phyloP scores from a whole-genome alignment of 2,329 filamentous ascomycete species.

The Monilinia polystroma region DNA sequence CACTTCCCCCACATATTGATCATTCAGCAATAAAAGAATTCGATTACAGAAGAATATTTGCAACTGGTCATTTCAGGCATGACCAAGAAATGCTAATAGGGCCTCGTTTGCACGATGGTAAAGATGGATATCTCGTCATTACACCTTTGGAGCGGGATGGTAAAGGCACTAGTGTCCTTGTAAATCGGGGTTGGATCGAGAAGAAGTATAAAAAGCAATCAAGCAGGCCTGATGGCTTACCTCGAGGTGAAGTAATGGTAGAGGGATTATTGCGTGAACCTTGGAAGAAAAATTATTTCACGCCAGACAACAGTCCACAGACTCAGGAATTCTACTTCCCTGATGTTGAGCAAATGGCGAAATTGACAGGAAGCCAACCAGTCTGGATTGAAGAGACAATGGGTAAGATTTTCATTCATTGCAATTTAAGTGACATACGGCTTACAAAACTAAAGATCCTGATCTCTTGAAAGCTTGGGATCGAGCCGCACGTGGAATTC shows the following conservation, averaged over 20 bases:
- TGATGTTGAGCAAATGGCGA: conserved; percentile 89
- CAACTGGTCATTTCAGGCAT: conserved; percentile 73
- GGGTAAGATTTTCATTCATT: conserved; percentile 54
- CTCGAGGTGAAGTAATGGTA: conserved; percentile 69
- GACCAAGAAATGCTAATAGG: conserved; percentile 97
- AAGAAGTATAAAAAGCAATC: conserved; percentile 69
- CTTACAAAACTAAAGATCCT: conserved; percentile 55
- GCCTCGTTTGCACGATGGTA: conserved; percentile 81
- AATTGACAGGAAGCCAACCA: conserved; percentile 74
- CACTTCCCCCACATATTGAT: conserved; percentile 80
- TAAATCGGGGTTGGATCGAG: conserved; percentile 89
- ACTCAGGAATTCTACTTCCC: conserved; percentile 91
- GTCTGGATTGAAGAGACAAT: conserved; percentile 97
- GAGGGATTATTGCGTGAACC: conserved; percentile 84
- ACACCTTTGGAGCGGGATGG: conserved; percentile 79
- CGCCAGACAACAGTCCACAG: conserved; percentile 82
- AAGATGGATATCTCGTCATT: conserved; percentile 87
- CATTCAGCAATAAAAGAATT: conserved; percentile 81
- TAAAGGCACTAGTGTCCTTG: conserved; percentile 69
- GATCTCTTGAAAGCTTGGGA: conserved; percentile 75
- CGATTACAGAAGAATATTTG: conserved; percentile 82
- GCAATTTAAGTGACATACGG: neutral
- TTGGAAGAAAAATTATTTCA: conserved; percentile 98
- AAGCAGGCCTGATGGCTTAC: conserved; percentile 62
- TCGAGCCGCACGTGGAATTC: conserved; percentile 76